Percentiles rank a stretch among this genome's conserved stretches.
phyloP scores from a whole-genome alignment of 1,284 basidiomycete species.

The Malassezia globosa region DNA sequence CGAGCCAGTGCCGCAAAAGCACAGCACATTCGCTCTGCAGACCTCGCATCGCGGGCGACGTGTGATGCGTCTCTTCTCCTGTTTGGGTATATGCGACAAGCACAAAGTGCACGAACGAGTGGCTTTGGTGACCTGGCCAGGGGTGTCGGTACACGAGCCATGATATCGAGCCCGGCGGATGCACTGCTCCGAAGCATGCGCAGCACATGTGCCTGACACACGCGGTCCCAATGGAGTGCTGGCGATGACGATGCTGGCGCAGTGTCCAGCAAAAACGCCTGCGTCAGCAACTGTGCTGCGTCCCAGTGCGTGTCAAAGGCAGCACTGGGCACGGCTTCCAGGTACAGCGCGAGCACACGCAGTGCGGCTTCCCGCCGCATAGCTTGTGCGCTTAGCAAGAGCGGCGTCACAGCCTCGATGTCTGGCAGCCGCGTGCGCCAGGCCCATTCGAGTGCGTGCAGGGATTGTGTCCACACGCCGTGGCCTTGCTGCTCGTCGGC shows the following conservation, averaged over 20 bases:
- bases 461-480: slow-evolving; percentile 19
- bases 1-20: slow-evolving; percentile 47
- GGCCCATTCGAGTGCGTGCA: slow-evolving; percentile 23
- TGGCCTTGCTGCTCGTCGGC: slow-evolving; percentile 51
- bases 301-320: slow-evolving; percentile 73
- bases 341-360: slow-evolving; percentile 70
- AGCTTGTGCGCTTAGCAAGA: slow-evolving; percentile 29
- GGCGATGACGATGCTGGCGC: not conserved
- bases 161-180: slow-evolving; percentile 52
- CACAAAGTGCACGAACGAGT: slow-evolving; percentile 26
- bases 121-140: slow-evolving; percentile 44
- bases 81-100: slow-evolving; percentile 21
- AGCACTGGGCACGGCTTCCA: slow-evolving; percentile 61
- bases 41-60: slow-evolving; percentile 18
- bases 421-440: slow-evolving; percentile 23
- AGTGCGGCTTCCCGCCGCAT: slow-evolving; percentile 68
- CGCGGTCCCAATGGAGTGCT: slow-evolving; percentile 50
- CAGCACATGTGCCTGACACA: slow-evolving; percentile 68
- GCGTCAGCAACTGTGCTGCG: slow-evolving; percentile 64
- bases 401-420: slow-evolving; percentile 30
- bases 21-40: slow-evolving; percentile 15
- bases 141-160: slow-evolving; percentile 55
- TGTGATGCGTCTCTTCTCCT: too few relatives aligned
- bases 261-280: slow-evolving; percentile 50
- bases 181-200: slow-evolving; percentile 46